Base-by-base conservation (phyloP, 768 basidiomycete genomes). In the Leccinum incarnatum region DNA sequence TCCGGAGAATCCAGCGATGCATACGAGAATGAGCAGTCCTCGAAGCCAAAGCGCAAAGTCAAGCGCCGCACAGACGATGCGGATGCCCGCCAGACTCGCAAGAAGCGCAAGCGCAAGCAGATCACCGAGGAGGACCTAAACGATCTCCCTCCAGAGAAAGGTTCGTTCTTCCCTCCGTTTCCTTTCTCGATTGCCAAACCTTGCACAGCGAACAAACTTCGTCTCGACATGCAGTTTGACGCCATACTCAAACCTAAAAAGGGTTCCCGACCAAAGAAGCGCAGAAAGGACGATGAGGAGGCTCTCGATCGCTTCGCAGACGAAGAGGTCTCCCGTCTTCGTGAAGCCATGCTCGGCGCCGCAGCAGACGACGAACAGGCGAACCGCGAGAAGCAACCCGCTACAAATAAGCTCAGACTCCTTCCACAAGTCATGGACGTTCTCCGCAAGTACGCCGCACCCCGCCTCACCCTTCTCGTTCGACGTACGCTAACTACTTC, bases 381-480 rank as follows among this genome's bases (percentile, higher is more conserved):
- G 6, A 96, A 96, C 72, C 75, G 81, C 52, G 86, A 88, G 34
- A 91, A 90, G 65, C 68, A 85, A 11, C 95, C 95, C 0, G 97
- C 95, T 11, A 83, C 85, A 11, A 79, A 85, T 45, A 99, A 99
- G 75, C 82, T 98, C 32, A 83, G 79, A 55, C 78, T 95, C 68
- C 79, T 99, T 29, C 85, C 87, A n/a, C 87, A 92, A 63, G 96
- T 96, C 25, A 89, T 97, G 85, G 89, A 91, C 12, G 87, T 92
- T 4, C 80, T 99, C 57, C 89, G 94, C 75, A 98, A 95, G 96
- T 96, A 68, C 55, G 88, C 32, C 21, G 0, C 50, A 45, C 15
- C 2, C 11, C 2, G 4, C 19, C 4, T 14, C 4, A 8, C 23
- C 5, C 4, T 17, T 27, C 9, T 19, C n/a, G 14, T 25, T n/a